Conservation (phyloP, 108 stramenopile genomes). For the Cyclotella kingstonii region DNA sequence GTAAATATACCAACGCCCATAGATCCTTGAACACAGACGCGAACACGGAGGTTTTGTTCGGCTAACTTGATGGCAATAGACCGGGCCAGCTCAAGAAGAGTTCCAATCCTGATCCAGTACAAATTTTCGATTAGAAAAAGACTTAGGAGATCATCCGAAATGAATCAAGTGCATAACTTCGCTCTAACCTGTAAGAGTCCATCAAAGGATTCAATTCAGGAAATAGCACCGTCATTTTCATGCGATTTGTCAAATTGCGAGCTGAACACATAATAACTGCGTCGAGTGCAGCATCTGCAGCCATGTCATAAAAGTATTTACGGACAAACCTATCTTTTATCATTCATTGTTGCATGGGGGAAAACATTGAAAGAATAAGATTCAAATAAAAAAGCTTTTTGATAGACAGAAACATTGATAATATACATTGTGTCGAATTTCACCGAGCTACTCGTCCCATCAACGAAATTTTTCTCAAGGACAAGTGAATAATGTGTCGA, state of each 20-base stretch:
- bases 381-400: no score
- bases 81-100: constrained; percentile 73
- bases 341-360: neutral
- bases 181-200: constrained; percentile 69
- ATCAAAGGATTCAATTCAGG: constrained; percentile 88
- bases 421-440: constrained; percentile 41
- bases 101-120: constrained; percentile 56
- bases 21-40: constrained; percentile 76
- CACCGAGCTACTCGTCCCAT: constrained; percentile 49
- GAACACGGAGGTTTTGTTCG: constrained; percentile 80
- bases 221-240: constrained; percentile 77
- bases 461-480: constrained; percentile 31
- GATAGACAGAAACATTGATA: neutral
- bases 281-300: constrained; percentile 63
- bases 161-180: no score
- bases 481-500: constrained; percentile 55
- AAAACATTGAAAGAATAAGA: neutral
- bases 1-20: constrained; percentile 91
- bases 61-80: constrained; percentile 67
- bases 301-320: constrained; percentile 81
- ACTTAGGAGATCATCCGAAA: constrained; percentile 1
- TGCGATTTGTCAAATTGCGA: constrained; percentile 65
- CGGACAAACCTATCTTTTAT: constrained; percentile 66
- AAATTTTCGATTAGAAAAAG: neutral
- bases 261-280: constrained; percentile 70